phyloP scores from a whole-genome alignment of 352 stramenopile species.

The Peronospora farinosa region DNA sequence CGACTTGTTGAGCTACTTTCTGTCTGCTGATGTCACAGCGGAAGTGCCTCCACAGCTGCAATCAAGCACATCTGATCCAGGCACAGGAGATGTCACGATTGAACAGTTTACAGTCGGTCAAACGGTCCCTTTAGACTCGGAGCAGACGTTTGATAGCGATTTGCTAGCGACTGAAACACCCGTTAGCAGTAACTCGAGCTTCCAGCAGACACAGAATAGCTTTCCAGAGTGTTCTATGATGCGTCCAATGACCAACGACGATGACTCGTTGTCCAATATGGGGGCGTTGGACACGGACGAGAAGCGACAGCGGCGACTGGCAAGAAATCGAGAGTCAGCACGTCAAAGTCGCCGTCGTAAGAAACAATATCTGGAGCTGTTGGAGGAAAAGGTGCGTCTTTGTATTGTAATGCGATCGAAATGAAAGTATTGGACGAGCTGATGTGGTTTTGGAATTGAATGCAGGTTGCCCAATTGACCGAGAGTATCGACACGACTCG shows the following conservation, averaged over 20 bases:
- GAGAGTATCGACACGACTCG: constrained; percentile 82
- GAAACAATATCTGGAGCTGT: constrained; percentile 85
- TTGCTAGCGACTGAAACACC: constrained; percentile 4
- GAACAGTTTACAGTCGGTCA: constrained; percentile 39
- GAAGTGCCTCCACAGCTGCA: constrained; percentile 44
- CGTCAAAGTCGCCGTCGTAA: constrained; percentile 84
- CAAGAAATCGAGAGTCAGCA: constrained; percentile 83
- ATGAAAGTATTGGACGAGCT: not conserved
- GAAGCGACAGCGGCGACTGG: constrained; percentile 69
- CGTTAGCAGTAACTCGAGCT: constrained; percentile 18
- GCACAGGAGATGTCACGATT: not conserved
- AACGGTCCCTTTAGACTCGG: constrained; percentile 17
- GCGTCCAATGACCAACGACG: constrained; percentile 41
- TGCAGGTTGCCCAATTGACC: constrained; percentile 76
- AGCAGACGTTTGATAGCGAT: constrained; percentile 32
- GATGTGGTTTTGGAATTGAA: not conserved
- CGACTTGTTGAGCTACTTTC: constrained; percentile 84
- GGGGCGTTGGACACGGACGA: constrained; percentile 57
- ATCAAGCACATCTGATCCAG: constrained; percentile 5
- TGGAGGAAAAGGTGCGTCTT: constrained; percentile 72
- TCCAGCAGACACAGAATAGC: constrained; percentile 43
- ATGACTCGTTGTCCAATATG: constrained; percentile 38
- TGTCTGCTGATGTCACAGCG: constrained; percentile 61
- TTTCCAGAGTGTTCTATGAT: constrained; percentile 62
- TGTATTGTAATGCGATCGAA: not conserved